Conservation (phyloP, 345 rosid genomes). For the Gynandropsis gynandra region DNA sequence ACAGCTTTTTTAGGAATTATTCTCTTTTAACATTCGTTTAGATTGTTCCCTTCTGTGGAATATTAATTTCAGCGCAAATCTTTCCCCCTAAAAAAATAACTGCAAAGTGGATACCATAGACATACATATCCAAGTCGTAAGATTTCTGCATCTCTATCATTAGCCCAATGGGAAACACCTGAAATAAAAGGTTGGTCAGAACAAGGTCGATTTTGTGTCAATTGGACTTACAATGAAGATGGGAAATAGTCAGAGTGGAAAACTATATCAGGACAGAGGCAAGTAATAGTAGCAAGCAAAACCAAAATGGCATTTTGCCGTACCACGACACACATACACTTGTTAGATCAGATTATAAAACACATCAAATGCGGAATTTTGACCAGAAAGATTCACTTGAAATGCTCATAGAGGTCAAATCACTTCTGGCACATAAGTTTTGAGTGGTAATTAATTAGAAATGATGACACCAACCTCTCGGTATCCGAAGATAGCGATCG, state of each 20-base stretch:
- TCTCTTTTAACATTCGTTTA: background rate
- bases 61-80: background rate
- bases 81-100: background rate
- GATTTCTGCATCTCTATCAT: conserved; percentile 72
- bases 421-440: background rate
- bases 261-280: background rate
- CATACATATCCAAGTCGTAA: conserved; percentile 89
- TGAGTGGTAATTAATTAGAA: background rate
- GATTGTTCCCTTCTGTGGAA: background rate
- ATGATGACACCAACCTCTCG: conserved; percentile 42
- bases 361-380: background rate
- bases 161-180: conserved; percentile 57
- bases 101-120: conserved; percentile 12
- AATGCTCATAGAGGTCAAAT: too few relatives aligned
- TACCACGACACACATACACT: too few relatives aligned
- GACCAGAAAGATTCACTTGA: too few relatives aligned
- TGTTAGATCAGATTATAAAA: too few relatives aligned
- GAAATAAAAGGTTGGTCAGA: conserved; percentile 25
- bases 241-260: background rate
- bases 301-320: too few relatives aligned
- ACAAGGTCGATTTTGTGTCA: background rate
- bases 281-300: background rate
- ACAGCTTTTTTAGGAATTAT: background rate
- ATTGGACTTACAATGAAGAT: conserved; percentile 2
- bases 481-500: conserved; percentile 41